Base-by-base conservation (phyloP, 1,284 basidiomycete species). In the Crepidotus sp. region DNA sequence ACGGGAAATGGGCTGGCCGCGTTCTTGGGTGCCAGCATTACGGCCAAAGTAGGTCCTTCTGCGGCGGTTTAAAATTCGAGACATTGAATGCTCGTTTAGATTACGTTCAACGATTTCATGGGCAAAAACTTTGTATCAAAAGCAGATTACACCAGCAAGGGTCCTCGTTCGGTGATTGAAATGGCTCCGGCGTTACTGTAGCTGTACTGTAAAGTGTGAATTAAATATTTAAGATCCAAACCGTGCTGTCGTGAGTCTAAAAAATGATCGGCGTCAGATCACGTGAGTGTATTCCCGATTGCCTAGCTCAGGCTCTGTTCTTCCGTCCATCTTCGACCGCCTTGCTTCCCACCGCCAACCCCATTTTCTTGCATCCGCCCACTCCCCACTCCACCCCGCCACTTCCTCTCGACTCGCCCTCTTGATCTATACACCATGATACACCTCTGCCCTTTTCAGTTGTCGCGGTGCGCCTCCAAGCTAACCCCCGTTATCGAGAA, bases 21-120 rank as follows among this genome's bases (percentile, higher is more conserved):
- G 6, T 96, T 93, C 69, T 65, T 95, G 36, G 92, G 92, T 1
- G 76, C 80, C n/a, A 84, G 80, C 51, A 88, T 95, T 56, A 76
- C 85, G 21, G 87, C 87, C 15, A 94, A 93, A 71, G 89, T 87
- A 48, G 50, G 71, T 58, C 15, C n/a, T 29, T 15, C n/a, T 29
- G n/a, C n/a, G 27, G 2, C 47, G 17, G 40, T 30, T 35, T 39
- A 25, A 27, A 6, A 21, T 10, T 22, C 10, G 6, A 24, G 3
- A 10, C 21, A 11, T 34, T 43, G 14, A 48, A 39, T 8, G 10
- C 15, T 33, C 39, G 44, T 42, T 6, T 47, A 76, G 74, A 69
- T 80, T 35, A 63, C 64, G 26, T 88, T 87, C 65, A 77, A 70
- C 49, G 85, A 88, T 31, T 60, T 70, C 1, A 66, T 68, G 38